These are phyloP conservation scores for Gillenia trifoliata DNA, from an alignment of 306 rosid genomes.

Conservation along the genomic window DNA sequence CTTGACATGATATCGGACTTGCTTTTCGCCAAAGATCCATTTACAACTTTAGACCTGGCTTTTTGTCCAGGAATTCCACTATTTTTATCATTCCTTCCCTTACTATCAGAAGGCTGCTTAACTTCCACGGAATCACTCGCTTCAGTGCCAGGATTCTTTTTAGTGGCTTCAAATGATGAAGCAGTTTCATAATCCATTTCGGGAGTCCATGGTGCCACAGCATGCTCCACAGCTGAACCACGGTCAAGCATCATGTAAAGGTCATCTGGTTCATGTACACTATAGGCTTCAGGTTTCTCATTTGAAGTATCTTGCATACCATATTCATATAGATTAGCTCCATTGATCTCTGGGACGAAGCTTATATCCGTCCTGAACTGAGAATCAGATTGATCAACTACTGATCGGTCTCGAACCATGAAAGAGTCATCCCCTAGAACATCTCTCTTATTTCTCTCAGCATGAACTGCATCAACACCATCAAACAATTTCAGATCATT, in stretches of 20 bases:
- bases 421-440: conserved; percentile 75
- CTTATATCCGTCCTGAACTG: conserved; percentile 51
- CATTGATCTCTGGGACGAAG: conserved; percentile 56
- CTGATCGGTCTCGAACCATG: conserved; percentile 65
- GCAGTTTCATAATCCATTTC: conserved; percentile 75
- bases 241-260: conserved; percentile 94
- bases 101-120: conserved; percentile 22
- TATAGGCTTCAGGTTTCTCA: conserved; percentile 37
- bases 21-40: conserved; percentile 54
- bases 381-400: conserved; percentile 49
- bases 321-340: conserved; percentile 45
- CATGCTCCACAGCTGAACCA: conserved; percentile 48
- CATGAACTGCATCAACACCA: conserved; percentile 32
- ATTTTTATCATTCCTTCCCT: conserved; percentile 28
- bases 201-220: conserved; percentile 58
- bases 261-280: conserved; percentile 73
- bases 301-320: conserved; percentile 33
- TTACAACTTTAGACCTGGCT: conserved; percentile 52
- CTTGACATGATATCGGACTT: conserved; percentile 49
- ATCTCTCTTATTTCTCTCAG: conserved; percentile 52
- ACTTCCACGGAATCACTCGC: conserved; percentile 21
- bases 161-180: conserved; percentile 36
- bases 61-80: conserved; percentile 41
- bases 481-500: conserved; percentile 42
- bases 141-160: conserved; percentile 32